Evolutionary conservation across 805 yeast genomes (phyloP).

Genomic region (Nakazawaea anatomiae): DNA sequence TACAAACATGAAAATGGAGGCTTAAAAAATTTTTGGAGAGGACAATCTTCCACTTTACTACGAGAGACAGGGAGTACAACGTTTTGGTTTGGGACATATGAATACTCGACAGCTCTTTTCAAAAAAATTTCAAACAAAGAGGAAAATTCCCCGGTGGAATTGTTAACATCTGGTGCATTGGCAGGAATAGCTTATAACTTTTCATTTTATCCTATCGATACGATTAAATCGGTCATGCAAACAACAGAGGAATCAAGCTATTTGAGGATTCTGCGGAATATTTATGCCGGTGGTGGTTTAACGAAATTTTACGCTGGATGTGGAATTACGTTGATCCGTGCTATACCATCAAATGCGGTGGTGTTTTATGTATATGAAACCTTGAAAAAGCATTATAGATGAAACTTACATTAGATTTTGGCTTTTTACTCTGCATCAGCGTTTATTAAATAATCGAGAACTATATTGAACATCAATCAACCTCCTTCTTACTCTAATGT

Average conservation of each 20-base stretch:
- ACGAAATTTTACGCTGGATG: constrained; percentile 77
- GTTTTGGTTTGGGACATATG: constrained; percentile 92
- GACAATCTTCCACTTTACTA: constrained; percentile 73
- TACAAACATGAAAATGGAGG: constrained; percentile 42
- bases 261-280: constrained; percentile 29
- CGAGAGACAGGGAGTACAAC: constrained; percentile 90
- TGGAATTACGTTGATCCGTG: constrained; percentile 73
- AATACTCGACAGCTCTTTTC: constrained; percentile 38
- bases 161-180: constrained; percentile 72
- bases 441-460: too few species aligned
- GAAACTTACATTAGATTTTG: too few species aligned
- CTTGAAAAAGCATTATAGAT: constrained; percentile 28
- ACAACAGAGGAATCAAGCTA: constrained; percentile 38
- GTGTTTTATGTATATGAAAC: constrained; percentile 78
- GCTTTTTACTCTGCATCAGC: too few species aligned
- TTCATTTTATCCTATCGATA: constrained; percentile 83
- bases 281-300: constrained; percentile 53
- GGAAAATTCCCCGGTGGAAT: constrained; percentile 40
- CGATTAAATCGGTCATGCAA: constrained; percentile 84
- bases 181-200: constrained; percentile 84
- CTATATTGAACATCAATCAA: too few species aligned
- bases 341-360: constrained; percentile 86
- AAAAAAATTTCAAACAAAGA: constrained; percentile 17
- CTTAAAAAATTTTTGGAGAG: constrained; percentile 75
- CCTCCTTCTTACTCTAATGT: too few species aligned